Conservation (phyloP, 2,329 filamentous ascomycete genomes). For the Aspergillus caelatus region DNA sequence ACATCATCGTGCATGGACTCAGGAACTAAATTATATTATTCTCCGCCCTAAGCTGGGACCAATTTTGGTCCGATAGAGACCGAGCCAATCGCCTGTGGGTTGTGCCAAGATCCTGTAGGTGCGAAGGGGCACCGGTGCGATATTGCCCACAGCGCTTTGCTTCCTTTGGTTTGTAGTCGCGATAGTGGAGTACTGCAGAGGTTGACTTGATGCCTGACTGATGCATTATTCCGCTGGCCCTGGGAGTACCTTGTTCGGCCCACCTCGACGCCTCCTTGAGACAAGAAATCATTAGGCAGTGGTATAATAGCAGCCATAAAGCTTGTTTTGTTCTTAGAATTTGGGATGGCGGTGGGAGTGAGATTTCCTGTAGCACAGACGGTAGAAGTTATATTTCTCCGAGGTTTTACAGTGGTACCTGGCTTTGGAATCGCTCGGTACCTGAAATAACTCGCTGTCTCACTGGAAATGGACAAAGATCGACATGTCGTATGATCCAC, state of each 20-base stretch:
- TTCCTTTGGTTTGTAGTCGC: neutral
- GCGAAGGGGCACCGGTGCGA: neutral
- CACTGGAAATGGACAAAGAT: slow-evolving; percentile 1
- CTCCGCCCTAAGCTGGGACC: neutral
- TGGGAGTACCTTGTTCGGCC: neutral
- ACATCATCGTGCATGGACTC: neutral
- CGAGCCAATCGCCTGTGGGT: neutral
- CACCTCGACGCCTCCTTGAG: neutral
- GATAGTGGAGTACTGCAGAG: neutral
- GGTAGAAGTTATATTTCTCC: neutral
- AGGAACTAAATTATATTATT: neutral
- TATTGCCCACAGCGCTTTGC: neutral
- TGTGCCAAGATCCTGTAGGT: neutral
- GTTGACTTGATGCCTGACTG: neutral
- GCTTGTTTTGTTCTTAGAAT: neutral
- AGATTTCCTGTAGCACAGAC: neutral
- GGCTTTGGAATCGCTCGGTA: neutral
- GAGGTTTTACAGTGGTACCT: neutral
- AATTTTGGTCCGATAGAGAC: neutral
- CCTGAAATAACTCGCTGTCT: neutral
- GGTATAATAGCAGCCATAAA: neutral
- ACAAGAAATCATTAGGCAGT: neutral
- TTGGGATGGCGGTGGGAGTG: neutral
- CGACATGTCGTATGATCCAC: neutral
- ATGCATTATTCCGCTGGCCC: neutral